Base-by-base conservation (phyloP, 2,329 filamentous ascomycete species). In the Hawksworthiomyces lignivorus region DNA sequence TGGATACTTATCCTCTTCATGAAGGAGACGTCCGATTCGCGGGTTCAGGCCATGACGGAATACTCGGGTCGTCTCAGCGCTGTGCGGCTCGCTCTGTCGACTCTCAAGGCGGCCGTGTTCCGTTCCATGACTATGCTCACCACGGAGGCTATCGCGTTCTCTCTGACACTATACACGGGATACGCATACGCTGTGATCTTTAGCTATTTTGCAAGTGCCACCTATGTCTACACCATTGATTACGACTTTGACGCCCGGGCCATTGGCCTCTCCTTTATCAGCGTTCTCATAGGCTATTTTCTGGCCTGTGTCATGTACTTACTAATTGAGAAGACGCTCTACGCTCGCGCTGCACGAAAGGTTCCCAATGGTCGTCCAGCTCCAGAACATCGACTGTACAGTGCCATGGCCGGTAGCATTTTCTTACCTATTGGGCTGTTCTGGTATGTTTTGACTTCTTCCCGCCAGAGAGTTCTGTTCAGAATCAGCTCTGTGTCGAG, bases 181-280 rank as follows among this genome's bases (percentile, higher is more conserved):
- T 41, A 41, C 32, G 39, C 31, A n/a, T 41, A 41, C 10, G 39
- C 39, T n/a, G 39, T 41, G 8, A 20, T 41, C 9, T 41, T 41
- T 9, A 41, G 39, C 6, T 41, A 22, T 15, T 41, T 41, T 10
- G 39, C 39, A 14, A 41, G 39, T 19, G 39, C 22, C 18, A 22
- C 30, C 14, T 41, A 41, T 3, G 39, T 41, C 14, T 41, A 29
- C 26, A 5, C n/a, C 5, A 4, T 30, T 11, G 32, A 41, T 32
- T 41, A 41, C 19, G 39, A 19, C 32, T 41, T 41, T n/a, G 10
- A 30, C 26, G 7, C 14, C 10, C 31, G 39, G 12, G 14, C 27
- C 7, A 19, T 41, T 19, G 39, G 39, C 19, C 31, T 41, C 1
- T 14, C 21, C 1, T 41, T 41, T 11, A 14, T 41, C 0, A n/a